phyloP scores from a whole-genome alignment of 495 filamentous ascomycete species.

The Tuber aestivum region DNA sequence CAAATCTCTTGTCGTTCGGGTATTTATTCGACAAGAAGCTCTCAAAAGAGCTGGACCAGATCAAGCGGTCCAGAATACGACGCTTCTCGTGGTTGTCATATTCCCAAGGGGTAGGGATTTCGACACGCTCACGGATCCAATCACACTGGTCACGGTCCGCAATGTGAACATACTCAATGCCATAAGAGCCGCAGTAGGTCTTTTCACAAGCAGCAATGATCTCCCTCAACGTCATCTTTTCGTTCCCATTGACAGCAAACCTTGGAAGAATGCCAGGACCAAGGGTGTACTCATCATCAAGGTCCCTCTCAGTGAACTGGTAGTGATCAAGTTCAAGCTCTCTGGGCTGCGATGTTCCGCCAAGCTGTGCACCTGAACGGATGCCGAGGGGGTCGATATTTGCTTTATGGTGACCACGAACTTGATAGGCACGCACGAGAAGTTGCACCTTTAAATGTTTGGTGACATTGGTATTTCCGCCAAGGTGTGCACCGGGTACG shows the following conservation, averaged over 20 bases:
- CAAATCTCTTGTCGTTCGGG: slow-evolving; percentile 99
- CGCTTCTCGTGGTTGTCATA: slow-evolving; percentile 97
- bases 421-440: slow-evolving; percentile 92
- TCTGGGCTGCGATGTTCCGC: slow-evolving; percentile 79
- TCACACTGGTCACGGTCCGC: slow-evolving; percentile 96
- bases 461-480: slow-evolving; percentile 74
- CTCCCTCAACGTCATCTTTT: slow-evolving; percentile 94
- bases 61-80: slow-evolving; percentile 90
- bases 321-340: slow-evolving; percentile 92
- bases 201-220: slow-evolving; percentile 90
- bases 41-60: slow-evolving; percentile 97
- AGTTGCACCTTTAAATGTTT: slow-evolving; percentile 99
- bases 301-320: slow-evolving; percentile 86
- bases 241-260: slow-evolving; percentile 76
- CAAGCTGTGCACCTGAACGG: slow-evolving; percentile 66
- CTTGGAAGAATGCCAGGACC: slow-evolving; percentile 93
- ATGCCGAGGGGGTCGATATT: slow-evolving; percentile 95
- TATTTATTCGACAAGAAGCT: slow-evolving; percentile 91
- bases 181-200: slow-evolving; percentile 94
- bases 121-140: slow-evolving; percentile 90
- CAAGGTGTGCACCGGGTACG: slow-evolving; percentile 64
- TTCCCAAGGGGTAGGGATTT: slow-evolving; percentile 88
- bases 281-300: slow-evolving; percentile 84
- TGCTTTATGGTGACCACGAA: slow-evolving; percentile 95
- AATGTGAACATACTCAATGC: slow-evolving; percentile 97